Percentiles rank a stretch among this genome's conserved stretches.
phyloP scores from a whole-genome alignment of 225 moss, liverwort and hornwort genomes.

The Sphagnum contortum region DNA sequence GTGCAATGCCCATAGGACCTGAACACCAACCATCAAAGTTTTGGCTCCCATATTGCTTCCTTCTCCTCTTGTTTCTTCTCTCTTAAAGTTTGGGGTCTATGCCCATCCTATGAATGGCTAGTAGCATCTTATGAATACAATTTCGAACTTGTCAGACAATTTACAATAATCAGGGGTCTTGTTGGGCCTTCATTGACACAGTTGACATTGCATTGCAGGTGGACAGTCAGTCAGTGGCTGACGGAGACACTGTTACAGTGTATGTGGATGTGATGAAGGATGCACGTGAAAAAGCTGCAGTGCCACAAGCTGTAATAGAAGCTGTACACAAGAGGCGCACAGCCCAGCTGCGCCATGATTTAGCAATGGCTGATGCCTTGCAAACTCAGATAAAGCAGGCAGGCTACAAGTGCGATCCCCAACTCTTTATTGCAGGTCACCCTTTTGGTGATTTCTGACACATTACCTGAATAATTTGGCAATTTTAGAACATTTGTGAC shows the following conservation, averaged over 20 bases:
- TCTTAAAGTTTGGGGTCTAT: too few species aligned
- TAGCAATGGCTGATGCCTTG: constrained; percentile 24
- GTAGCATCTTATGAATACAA: too few species aligned
- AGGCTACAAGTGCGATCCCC: constrained; percentile 37
- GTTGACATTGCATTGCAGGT: constrained; percentile 12
- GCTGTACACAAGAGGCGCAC: constrained; percentile 22
- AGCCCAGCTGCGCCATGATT: constrained; percentile 29
- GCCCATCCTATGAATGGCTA: too few species aligned
- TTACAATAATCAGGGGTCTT: too few species aligned
- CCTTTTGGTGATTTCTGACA: background rate
- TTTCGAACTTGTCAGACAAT: too few species aligned
- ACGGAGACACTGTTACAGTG: constrained; percentile 45
- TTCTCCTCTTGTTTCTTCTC: background rate
- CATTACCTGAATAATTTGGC: background rate
- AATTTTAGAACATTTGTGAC: too few species aligned
- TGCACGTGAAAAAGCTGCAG: constrained; percentile 18
- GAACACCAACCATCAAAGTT: background rate
- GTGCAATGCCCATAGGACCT: too few species aligned
- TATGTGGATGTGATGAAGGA: constrained; percentile 26
- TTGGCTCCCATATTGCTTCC: background rate
- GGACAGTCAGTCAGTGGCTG: constrained; percentile 29
- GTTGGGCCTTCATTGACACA: too few species aligned
- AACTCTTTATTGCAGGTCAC: background rate
- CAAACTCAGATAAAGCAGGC: constrained; percentile 44
- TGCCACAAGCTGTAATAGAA: constrained; percentile 24